Percentiles rank a stretch among this genome's conserved stretches.
phyloP scores from a whole-genome alignment of 2,329 filamentous ascomycete species.

The Verticillium dahliae region DNA sequence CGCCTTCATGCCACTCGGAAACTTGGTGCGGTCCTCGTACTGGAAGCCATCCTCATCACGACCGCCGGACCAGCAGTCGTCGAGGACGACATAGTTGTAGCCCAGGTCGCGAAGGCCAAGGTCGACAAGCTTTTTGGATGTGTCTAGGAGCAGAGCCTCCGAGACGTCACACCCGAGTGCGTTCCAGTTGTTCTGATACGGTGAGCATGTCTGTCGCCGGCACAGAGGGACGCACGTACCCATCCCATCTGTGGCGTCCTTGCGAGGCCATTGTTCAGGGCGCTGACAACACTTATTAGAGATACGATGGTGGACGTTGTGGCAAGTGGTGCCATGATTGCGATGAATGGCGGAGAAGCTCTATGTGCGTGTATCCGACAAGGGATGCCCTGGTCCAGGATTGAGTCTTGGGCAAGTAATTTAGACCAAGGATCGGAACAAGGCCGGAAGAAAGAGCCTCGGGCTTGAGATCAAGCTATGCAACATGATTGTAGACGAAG shows the following conservation, averaged over 20 bases:
- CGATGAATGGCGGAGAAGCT: neutral
- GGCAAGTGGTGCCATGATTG: neutral
- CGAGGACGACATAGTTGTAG: constrained; percentile 20
- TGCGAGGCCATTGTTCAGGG: neutral
- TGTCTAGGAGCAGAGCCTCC: constrained; percentile 5
- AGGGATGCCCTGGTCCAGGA: neutral
- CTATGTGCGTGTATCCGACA: neutral
- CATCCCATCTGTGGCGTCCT: constrained; percentile 1
- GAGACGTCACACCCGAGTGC: constrained; percentile 1
- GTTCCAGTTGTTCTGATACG: constrained; percentile 1
- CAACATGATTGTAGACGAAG: neutral
- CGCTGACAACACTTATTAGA: neutral
- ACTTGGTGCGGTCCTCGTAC: constrained; percentile 22
- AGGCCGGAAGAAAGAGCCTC: neutral
- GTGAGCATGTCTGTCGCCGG: neutral
- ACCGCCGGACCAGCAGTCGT: constrained; percentile 25
- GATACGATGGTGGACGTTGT: neutral
- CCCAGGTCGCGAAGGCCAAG: constrained; percentile 17
- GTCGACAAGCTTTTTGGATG: constrained; percentile 8
- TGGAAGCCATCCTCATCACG: constrained; percentile 15
- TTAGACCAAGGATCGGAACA: neutral
- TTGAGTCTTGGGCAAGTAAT: neutral
- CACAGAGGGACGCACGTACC: neutral
- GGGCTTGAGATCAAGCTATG: neutral
- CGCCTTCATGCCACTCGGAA: constrained; percentile 27